Base-by-base conservation (phyloP, 805 yeast species). In the Pichia ethanolica region DNA sequence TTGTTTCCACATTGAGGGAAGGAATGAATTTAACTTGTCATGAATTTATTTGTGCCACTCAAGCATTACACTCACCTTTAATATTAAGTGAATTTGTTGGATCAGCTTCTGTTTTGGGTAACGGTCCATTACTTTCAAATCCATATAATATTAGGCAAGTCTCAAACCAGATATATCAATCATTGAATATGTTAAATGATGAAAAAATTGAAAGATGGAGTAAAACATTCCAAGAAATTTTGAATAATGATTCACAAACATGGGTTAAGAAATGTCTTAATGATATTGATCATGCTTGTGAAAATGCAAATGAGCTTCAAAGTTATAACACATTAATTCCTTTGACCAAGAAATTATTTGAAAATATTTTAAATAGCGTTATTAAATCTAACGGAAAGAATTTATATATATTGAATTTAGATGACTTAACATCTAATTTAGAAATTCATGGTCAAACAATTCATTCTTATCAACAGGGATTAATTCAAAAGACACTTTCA, bases 1-100 rank as follows among this genome's bases (percentile, higher is more conserved):
- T 86, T 41, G 97, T 91, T 2, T 82, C 95, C 9, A 86, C 96
- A 1, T 78, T 91, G 74, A 82, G 99, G 62, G 99, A 93, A 66
- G 99, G 99, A 28, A 86, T 93, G 89, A 93, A 93, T 59, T 73
- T 93, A 61, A 90, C 98, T 0, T 91, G 97, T 58, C 99, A 93
- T 62, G 99, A 93, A 64, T 93, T 85, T 63, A 77, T 89, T 39
- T 83, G 83, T 48, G 86, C 95, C 28, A 78, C 93, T 1, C 68
- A 72, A 26, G 79, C 77, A 39, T 78, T 79, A 51, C 82, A 84
- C 55, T 84, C 96, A 0, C 96, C 97, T 1, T 73, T 91, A 53
- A 76, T 93, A 42, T 67, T 93, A 48, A 86, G 96, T 37, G 99
- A 93, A 65, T 93, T 93, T 59, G 89, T 97, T 1, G 99, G 99